Conservation (phyloP, 768 basidiomycete genomes). For the Tulasnella sp. region DNA sequence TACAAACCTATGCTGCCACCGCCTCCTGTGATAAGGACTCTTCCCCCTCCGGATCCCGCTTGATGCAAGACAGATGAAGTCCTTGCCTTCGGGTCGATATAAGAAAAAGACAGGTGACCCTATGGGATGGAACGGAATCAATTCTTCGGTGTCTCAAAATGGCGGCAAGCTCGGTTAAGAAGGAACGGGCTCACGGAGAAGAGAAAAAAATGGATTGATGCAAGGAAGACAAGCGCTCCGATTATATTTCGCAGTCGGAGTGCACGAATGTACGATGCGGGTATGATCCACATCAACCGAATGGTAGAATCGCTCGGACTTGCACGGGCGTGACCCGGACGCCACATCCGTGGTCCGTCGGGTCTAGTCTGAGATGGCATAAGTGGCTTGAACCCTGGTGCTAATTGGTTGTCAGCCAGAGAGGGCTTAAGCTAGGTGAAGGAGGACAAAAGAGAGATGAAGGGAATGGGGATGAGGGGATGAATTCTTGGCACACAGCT, state of each 20-base stretch:
- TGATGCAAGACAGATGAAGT: neutral
- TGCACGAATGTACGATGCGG: too few species aligned
- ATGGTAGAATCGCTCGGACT: too few species aligned
- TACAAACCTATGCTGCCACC: constrained; percentile 21
- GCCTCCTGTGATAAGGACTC: constrained; percentile 20
- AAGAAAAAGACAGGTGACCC: neutral
- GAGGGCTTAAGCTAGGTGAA: too few species aligned
- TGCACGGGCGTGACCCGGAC: too few species aligned
- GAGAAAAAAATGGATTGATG: neutral
- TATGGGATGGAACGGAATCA: neutral
- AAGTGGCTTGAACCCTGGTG: too few species aligned
- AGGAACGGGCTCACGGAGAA: constrained; percentile 4
- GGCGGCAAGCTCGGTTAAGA: neutral
- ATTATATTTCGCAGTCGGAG: neutral
- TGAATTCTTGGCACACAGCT: too few species aligned
- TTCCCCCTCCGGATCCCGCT: constrained; percentile 10
- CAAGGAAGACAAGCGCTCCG: neutral
- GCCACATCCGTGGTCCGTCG: too few species aligned
- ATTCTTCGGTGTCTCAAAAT: neutral
- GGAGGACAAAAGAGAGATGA: too few species aligned
- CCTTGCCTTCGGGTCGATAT: neutral
- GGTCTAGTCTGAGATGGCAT: too few species aligned
- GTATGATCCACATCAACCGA: too few species aligned
- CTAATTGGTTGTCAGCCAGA: too few species aligned
- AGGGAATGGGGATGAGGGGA: too few species aligned